Conservation (phyloP, 108 stramenopile species). For the Bacterosira constricta region DNA sequence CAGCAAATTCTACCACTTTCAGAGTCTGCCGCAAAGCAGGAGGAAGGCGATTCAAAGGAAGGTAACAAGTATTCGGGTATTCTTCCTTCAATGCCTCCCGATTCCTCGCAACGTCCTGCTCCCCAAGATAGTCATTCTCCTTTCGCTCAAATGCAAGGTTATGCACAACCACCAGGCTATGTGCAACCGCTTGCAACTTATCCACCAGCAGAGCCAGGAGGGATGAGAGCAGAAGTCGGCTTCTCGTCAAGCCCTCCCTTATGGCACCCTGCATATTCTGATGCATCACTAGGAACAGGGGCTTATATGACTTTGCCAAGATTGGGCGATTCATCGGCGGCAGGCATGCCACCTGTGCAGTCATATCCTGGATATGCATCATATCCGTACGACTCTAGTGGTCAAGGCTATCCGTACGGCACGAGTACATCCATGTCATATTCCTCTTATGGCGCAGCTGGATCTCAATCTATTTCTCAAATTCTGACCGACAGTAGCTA, state of each 20-base stretch:
- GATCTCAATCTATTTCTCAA: conserved; percentile 13
- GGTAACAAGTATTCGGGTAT: conserved; percentile 3
- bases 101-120: background rate
- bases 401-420: conserved; percentile 15
- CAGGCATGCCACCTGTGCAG: background rate
- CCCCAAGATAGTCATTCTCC: background rate
- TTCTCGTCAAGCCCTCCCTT: conserved; percentile 8
- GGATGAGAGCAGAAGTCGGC: background rate
- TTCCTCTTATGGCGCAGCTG: background rate
- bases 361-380: conserved; percentile 10
- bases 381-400: conserved; percentile 24
- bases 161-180: background rate
- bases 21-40: background rate
- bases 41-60: background rate
- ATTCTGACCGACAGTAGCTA: background rate
- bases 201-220: background rate
- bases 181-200: background rate
- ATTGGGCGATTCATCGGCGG: background rate
- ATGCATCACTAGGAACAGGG: background rate
- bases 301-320: conserved; percentile 24
- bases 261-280: conserved; percentile 12
- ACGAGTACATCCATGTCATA: conserved; percentile 3
- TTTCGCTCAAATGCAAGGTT: background rate
- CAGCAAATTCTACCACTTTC: too few relatives aligned
- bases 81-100: conserved; percentile 8